Base-by-base conservation (phyloP, 495 filamentous ascomycete genomes). In the Bombardia bombarda region DNA sequence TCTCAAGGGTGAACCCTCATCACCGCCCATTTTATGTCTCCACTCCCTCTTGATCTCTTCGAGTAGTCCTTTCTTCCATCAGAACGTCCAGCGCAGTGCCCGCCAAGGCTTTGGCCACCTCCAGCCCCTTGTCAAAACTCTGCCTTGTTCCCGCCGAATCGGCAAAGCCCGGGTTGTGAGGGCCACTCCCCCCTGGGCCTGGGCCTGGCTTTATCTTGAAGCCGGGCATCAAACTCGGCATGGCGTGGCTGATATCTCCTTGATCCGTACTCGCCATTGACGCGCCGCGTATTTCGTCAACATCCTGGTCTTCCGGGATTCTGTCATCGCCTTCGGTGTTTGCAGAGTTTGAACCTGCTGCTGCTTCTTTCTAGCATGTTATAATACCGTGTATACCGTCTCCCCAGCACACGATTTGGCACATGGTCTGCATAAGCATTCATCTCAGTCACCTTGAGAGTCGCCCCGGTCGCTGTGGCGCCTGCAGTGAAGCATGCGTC, bases 241-340 rank as follows among this genome's bases (percentile, higher is more conserved):
- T 69, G 1, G 72, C 68, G 50, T 83, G 74, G 53, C 76, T 80
- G 45, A 86, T 68, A 51, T 85, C 73, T 0, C 80, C 81, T 70
- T 75, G 71, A 41, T 73, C 76, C 20, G 65, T 75, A 59, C 77
- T 79, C 16, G 77, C 73, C 42, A 8, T 50, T 36, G 18, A 22
- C 43, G 4, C 38, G 42, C 2, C 40, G 26, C 36, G 28, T 14
- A 34, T 34, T 8, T 28, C 28, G 5, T 37, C 31, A 0, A 30
- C 26, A 0, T 17, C 16, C 19, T 23, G 55, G 42, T 5, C 50
- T 41, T 28, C 28, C 21, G 7, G 48, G 43, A 13, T 52, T 40
- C 7, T 53, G 49, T n/a, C n/a, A n/a, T n/a, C 9, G 26, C 26
- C 26, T 13, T 28, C 26, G 2, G 6, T 28, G 13, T 28, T 28